Evolutionary conservation across 1,284 basidiomycete species (phyloP).

Genomic region (Tilletiaria anomala): DNA sequence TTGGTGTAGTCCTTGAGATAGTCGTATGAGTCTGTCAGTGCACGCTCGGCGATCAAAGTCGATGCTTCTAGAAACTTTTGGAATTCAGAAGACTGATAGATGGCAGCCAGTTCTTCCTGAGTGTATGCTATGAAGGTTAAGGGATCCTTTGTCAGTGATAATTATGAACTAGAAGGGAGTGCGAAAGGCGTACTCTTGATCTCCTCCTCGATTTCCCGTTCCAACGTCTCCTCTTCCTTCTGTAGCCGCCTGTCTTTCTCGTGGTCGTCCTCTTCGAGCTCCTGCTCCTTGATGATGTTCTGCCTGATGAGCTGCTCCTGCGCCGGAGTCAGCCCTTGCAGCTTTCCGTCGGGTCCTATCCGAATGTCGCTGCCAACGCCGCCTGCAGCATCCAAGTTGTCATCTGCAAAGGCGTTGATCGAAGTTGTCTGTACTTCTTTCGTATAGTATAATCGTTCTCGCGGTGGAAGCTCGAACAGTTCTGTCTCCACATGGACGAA

Average conservation of each 20-base stretch:
- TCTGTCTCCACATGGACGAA: slow-evolving; percentile 63
- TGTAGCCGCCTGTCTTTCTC: slow-evolving; percentile 47
- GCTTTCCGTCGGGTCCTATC: not conserved
- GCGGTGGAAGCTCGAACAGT: slow-evolving; percentile 64
- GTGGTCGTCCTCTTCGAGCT: slow-evolving; percentile 42
- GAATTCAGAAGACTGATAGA: slow-evolving; percentile 74
- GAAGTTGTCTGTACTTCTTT: slow-evolving; percentile 75
- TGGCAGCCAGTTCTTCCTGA: slow-evolving; percentile 63
- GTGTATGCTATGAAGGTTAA: slow-evolving; percentile 53
- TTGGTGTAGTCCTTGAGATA: slow-evolving; percentile 90
- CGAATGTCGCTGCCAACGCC: slow-evolving; percentile 18
- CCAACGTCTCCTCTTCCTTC: slow-evolving; percentile 50
- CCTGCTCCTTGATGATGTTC: slow-evolving; percentile 14
- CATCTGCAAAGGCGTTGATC: slow-evolving; percentile 21
- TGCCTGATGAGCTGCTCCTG: slow-evolving; percentile 11
- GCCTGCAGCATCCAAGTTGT: slow-evolving; percentile 44
- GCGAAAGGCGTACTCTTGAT: slow-evolving; percentile 50
- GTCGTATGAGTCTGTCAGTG: slow-evolving; percentile 90
- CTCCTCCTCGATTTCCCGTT: slow-evolving; percentile 56
- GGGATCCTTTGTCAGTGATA: not conserved
- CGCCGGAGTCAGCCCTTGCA: not conserved
- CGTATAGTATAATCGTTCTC: slow-evolving; percentile 82
- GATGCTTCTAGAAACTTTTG: slow-evolving; percentile 82
- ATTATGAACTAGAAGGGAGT: not conserved
- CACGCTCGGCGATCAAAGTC: slow-evolving; percentile 87